These are phyloP conservation scores for Glaciozyma martinii DNA, from an alignment of 768 basidiomycete genomes.

Conservation along the genomic window DNA sequence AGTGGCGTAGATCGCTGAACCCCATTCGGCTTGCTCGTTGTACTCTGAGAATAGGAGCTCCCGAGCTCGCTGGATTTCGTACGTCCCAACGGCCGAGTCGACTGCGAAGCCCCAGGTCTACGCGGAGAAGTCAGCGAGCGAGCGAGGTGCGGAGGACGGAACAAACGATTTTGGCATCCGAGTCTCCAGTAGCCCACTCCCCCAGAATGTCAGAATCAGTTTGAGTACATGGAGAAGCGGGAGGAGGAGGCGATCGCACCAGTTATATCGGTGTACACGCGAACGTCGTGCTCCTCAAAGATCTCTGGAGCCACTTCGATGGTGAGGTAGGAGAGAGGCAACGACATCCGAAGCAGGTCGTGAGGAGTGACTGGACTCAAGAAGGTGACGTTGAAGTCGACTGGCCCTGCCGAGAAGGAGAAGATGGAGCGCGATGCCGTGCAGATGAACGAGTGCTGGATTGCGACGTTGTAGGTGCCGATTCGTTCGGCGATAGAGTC, in stretches of 20 bases:
- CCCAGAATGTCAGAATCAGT: constrained; percentile 21
- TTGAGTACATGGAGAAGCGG: too few species aligned
- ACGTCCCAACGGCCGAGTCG: not conserved
- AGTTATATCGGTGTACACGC: too few species aligned
- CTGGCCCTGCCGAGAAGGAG: constrained; percentile 11
- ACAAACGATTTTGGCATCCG: constrained; percentile 9
- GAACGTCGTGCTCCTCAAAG: not conserved
- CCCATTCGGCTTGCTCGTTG: constrained; percentile 21
- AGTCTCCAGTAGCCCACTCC: constrained; percentile 18
- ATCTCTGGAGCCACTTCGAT: constrained; percentile 1
- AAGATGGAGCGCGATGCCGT: constrained; percentile 23
- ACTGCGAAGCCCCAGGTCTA: constrained; percentile 12
- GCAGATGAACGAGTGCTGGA: constrained; percentile 12
- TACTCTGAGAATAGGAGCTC: constrained; percentile 6
- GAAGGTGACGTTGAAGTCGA: constrained; percentile 39
- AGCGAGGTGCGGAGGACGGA: not conserved
- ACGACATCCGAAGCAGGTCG: constrained; percentile 13
- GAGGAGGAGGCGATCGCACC: too few species aligned
- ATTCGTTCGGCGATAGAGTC: not conserved
- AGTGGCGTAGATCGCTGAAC: constrained; percentile 2
- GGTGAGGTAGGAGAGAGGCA: constrained; percentile 19
- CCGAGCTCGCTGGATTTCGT: constrained; percentile 3
- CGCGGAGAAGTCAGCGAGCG: not conserved
- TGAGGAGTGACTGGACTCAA: constrained; percentile 17
- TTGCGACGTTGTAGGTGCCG: not conserved